These are phyloP conservation scores for Acorus calamus DNA, from an alignment of 106 monocot species.

Conservation along the genomic window DNA sequence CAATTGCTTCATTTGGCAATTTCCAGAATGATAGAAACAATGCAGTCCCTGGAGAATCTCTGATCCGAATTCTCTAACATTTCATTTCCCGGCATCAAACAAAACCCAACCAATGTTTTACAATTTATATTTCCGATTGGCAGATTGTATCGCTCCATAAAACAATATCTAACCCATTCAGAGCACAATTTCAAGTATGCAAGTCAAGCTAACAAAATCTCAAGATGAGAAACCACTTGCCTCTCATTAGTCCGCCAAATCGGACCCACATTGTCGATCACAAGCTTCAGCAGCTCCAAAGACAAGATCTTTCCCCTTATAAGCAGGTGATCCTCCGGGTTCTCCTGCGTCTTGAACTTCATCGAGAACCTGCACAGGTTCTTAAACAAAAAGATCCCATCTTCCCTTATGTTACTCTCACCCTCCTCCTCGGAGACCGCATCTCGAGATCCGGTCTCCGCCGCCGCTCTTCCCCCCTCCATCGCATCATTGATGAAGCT, in stretches of 20 bases:
- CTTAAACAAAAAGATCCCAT: conserved; percentile 79
- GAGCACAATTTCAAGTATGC: no score
- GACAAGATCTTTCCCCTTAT: conserved; percentile 84
- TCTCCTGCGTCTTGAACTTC: conserved; percentile 75
- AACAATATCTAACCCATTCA: neutral
- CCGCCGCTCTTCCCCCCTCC: conserved; percentile 29
- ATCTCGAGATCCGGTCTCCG: neutral
- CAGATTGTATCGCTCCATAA: neutral
- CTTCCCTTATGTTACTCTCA: conserved; percentile 67
- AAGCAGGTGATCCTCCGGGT: conserved; percentile 74
- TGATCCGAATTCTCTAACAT: no score
- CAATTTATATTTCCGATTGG: no score
- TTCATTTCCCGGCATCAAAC: no score
- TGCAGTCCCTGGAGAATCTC: no score
- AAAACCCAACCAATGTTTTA: no score
- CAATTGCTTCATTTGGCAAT: no score
- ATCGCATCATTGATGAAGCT: conserved; percentile 76
- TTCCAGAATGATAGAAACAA: no score
- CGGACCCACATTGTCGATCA: conserved; percentile 82
- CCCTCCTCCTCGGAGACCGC: conserved; percentile 14
- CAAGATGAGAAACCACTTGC: conserved; percentile 17
- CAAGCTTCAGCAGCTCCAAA: conserved; percentile 82
- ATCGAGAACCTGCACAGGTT: conserved; percentile 90
- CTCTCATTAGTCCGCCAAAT: conserved; percentile 79
- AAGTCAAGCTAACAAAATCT: no score